A percentile compares a stretch with the other conserved stretches of the same genome.
These are phyloP conservation scores for Penicillium sp. DNA, from an alignment of 2,329 filamentous ascomycete genomes.

Conservation along the genomic window DNA sequence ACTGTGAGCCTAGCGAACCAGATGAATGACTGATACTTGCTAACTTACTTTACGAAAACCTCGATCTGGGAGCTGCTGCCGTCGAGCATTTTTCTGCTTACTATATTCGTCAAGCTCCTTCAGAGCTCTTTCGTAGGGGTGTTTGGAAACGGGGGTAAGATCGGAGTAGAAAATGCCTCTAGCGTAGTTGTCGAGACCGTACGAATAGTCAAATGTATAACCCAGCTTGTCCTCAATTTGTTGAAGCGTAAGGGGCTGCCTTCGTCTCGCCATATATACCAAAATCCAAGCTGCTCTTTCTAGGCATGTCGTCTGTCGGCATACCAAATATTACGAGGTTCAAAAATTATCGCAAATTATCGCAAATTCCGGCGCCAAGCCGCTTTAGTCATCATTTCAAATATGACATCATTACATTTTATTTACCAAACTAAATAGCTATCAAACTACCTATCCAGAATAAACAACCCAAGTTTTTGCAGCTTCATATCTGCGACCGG, in stretches of 20 bases:
- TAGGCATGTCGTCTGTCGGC: no score
- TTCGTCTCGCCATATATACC: neutral
- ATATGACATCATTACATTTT: no score
- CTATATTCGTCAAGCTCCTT: neutral
- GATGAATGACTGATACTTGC: neutral
- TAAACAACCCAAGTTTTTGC: no score
- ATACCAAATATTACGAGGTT: no score
- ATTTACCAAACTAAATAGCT: no score
- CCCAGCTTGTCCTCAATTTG: neutral
- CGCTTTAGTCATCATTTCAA: neutral
- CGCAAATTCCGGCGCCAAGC: no score
- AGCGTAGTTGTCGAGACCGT: neutral
- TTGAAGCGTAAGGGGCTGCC: neutral
- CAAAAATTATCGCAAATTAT: no score
- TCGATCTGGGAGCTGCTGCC: neutral
- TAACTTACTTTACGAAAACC: neutral
- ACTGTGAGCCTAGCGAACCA: neutral
- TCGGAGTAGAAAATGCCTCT: neutral
- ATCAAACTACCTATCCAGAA: no score
- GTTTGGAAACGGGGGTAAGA: neutral
- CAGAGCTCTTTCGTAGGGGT: neutral
- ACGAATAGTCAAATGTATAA: neutral
- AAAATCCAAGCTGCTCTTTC: no score
- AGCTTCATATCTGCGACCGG: no score
- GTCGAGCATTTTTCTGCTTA: neutral